Evolutionary conservation across 176 grass and related monocot genomes (phyloP).

Genomic region (Triticum timopheevii): DNA sequence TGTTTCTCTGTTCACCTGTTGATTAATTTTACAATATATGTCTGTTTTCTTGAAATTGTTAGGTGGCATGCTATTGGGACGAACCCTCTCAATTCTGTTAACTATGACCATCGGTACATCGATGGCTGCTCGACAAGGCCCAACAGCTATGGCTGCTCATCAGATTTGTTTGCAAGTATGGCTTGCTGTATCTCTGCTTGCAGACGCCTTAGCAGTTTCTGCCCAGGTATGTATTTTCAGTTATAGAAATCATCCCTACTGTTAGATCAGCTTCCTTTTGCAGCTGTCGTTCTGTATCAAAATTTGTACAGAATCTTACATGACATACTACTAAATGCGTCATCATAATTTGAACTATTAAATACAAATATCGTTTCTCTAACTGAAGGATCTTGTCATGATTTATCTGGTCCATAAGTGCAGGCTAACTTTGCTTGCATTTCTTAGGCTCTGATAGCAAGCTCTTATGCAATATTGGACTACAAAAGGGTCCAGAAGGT

Average conservation of each 20-base stretch:
- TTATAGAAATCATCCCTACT: not conserved
- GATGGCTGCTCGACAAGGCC: constrained; percentile 95
- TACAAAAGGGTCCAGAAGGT: constrained; percentile 76
- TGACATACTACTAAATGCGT: constrained; percentile 4
- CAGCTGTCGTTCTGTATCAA: not conserved
- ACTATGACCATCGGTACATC: constrained; percentile 94
- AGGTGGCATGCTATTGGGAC: constrained; percentile 88
- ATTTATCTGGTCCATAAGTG: constrained; percentile 5
- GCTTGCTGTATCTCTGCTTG: constrained; percentile 81
- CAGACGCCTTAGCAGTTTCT: constrained; percentile 68
- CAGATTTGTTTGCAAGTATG: constrained; percentile 99
- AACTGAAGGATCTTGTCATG: not conserved
- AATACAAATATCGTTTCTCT: constrained; percentile 12
- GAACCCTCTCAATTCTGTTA: constrained; percentile 83
- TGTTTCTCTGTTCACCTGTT: not conserved
- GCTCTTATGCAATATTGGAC: constrained; percentile 70
- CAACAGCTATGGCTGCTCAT: constrained; percentile 92
- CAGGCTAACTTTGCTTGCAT: constrained; percentile 24
- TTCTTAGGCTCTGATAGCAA: constrained; percentile 77
- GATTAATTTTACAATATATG: not conserved
- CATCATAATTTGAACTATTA: too few relatives aligned
- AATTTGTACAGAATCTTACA: not conserved
- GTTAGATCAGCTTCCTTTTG: constrained; percentile 6
- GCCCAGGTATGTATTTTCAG: constrained; percentile 34
- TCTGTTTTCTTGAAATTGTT: constrained; percentile 25